Base-by-base conservation (phyloP, 2,329 filamentous ascomycete genomes). In the Aspergillus cejpii region DNA sequence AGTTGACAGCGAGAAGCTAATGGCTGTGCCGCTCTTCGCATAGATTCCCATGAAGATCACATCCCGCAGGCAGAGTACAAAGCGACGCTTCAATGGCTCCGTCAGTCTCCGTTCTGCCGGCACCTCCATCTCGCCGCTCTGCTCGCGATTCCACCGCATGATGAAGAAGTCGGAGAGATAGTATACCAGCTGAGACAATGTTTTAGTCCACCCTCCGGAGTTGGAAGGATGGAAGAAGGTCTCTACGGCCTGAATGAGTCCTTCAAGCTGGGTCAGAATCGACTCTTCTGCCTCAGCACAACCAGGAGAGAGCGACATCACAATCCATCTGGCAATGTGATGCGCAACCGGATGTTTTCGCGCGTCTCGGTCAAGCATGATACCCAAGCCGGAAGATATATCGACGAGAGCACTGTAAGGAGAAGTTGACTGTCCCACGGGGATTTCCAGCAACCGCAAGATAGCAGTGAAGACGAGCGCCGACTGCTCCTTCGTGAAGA, bases 171-270 rank as follows among this genome's bases (percentile, higher is more conserved):
- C 92, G 2, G 90, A 84, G 5, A 98, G 75, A 66, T 94, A 95
- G 63, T 90, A 90, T 4, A 92, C 87, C 43, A 98, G 75, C 66
- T 97, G 91, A 2, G 89, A 85, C 34, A 98, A 73, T 53, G 91
- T 85, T 58, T 82, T 88, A 1, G 91, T 94, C 92, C 92, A 98
- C 11, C 74, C 74, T 11, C 92, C 92, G 41, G 91, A 87, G 65
- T 98, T 98, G 2, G 92, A 98, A 2, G 92, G 92, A 59, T 98
- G 92, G 74, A 96, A 98, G 67, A 98, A 98, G 0, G 92, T 98
- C 66, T 98, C 92, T 37, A 97, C 85, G 2, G 90, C 92, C 65
- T 97, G 86, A 55, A 98, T 85, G 41, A 98, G 74, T 0, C 87
- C 91, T 65, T 98, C 91, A 4, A 98, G 77, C 53, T 86, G 87